Base-by-base conservation (phyloP, 176 grass and related monocot species). In the Oryza australiensis region DNA sequence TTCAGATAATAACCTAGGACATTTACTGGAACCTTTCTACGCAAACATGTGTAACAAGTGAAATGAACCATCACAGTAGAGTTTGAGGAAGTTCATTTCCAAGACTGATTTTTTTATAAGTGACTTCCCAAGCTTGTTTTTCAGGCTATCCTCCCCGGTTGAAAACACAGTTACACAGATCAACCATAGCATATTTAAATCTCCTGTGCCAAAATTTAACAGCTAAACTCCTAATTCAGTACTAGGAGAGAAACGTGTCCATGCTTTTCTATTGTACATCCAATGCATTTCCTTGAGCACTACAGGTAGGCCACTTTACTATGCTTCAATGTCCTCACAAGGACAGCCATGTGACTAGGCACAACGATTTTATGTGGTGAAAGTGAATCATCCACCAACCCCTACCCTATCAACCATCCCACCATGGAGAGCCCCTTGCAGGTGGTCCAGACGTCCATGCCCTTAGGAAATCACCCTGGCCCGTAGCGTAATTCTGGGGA, bases 311-410 rank as follows among this genome's bases (percentile, higher is more conserved):
- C 46, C 88, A 86, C 46, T 74, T 86, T 60, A 86, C 33, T 73
- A 68, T 24, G 67, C 35, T 42, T 79, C 74, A 74, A 40, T 86
- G 84, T 63, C 46, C 68, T 69, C 16, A 83, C 88, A 90, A 75
- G 84, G 74, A 83, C 80, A 16, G 13, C 84, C 88, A 90, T 90
- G 88, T 83, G 84, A 66, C 72, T 57, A 72, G 12, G 42, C 55
- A 28, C 26, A 70, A n/a, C 33, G 10, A 89, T 64, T 40, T 64
- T 65, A 71, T 59, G 87, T 65, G 83, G 65, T 35, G 66, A 85
- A 75, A 81, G 73, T 78, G 83, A 86, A 86, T 73, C 83, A 74
- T 78, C 73, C 41, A 82, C 88, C 78, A 85, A 71, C 67, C 33
- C 78, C 32, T 11, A 62, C 59, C 72, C 72, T 24, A 75, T 75